Percentiles rank a stretch among this genome's conserved stretches.
Evolutionary conservation across 345 rosid species (phyloP).

Genomic region (Gossypium rotundifolium): DNA sequence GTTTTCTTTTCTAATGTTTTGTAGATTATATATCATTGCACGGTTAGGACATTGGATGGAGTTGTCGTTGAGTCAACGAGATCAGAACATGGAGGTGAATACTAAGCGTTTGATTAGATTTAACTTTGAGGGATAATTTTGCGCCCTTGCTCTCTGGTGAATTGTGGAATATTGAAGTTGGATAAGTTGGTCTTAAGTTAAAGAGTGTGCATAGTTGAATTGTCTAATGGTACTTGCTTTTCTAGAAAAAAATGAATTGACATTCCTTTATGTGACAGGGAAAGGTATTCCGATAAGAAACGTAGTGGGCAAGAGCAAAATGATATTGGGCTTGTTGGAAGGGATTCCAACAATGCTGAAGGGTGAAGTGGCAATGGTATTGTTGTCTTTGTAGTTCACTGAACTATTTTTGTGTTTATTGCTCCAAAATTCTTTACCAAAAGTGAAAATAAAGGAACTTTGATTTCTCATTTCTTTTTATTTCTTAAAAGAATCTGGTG

Average conservation of each 20-base stretch:
- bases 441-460: not conserved
- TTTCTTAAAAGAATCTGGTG: not conserved
- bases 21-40: constrained; percentile 80
- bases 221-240: not conserved
- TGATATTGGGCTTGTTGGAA: constrained; percentile 79
- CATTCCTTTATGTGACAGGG: constrained; percentile 38
- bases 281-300: constrained; percentile 67
- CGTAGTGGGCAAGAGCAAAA: constrained; percentile 86
- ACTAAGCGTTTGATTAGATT: not conserved
- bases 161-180: constrained; percentile 15
- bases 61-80: constrained; percentile 72
- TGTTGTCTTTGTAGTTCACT: constrained; percentile 8
- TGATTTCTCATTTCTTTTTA: not conserved
- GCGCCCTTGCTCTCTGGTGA: not conserved
- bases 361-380: constrained; percentile 97
- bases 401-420: not conserved
- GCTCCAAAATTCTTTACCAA: not conserved
- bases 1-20: not conserved
- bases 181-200: not conserved
- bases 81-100: constrained; percentile 75
- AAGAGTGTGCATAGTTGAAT: not conserved
- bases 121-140: not conserved
- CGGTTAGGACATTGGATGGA: constrained; percentile 79
- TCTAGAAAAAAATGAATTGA: not conserved
- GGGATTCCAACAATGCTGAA: constrained; percentile 87